phyloP scores from a whole-genome alignment of 306 rosid genomes.

The Inga oerstediana region DNA sequence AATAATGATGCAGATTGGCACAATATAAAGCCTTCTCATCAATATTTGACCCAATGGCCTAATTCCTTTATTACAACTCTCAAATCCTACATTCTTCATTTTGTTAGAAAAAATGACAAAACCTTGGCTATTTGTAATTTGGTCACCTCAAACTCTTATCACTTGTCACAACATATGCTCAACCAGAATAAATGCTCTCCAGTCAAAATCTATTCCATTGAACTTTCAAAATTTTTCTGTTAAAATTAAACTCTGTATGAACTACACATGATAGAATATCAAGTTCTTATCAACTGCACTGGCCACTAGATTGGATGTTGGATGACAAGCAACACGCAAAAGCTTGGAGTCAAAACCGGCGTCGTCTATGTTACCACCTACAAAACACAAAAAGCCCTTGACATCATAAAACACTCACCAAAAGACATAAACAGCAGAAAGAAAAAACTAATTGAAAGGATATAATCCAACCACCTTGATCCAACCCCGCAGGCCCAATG shows the following conservation, averaged over 20 bases:
- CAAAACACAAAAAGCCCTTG: no score
- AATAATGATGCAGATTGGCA: no score
- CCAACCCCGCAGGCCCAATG: conserved; percentile 49
- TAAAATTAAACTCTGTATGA: not conserved
- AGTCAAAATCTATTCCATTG: not conserved
- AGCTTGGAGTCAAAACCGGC: conserved; percentile 21
- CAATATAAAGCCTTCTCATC: no score
- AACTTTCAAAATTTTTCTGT: no score
- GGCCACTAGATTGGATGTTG: not conserved
- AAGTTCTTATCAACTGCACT: conserved; percentile 48
- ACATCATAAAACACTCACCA: not conserved
- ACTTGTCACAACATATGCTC: no score
- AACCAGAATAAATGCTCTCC: not conserved
- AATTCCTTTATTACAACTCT: no score
- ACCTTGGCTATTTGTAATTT: no score
- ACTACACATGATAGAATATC: conserved; percentile 53
- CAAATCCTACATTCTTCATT: no score
- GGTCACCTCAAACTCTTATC: not conserved
- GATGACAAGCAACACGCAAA: not conserved
- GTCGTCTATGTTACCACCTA: conserved; percentile 29
- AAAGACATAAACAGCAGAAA: no score
- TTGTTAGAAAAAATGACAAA: no score
- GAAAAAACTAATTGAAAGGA: no score
- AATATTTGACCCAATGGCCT: no score
- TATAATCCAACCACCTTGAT: not conserved